A percentile compares a stretch with the other conserved stretches of the same genome.
phyloP scores from a whole-genome alignment of 441 rosid species.

The Syzygium syzygioides region DNA sequence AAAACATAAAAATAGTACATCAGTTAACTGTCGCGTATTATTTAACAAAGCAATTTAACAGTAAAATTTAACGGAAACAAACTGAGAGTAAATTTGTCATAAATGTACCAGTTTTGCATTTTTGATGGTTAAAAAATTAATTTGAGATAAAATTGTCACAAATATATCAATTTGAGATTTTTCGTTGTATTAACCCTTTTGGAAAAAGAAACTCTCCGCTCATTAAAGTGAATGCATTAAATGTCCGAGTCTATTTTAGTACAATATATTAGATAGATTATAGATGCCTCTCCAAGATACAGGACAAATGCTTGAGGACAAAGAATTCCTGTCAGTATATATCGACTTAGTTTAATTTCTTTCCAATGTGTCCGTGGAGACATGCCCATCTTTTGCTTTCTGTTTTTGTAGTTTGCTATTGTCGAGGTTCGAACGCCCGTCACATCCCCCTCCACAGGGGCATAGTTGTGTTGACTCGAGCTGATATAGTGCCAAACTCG shows the following conservation, averaged over 20 bases:
- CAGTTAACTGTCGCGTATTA: no score
- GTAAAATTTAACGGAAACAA: no score
- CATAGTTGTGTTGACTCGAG: neutral
- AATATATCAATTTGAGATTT: accelerated
- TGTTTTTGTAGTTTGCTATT: neutral
- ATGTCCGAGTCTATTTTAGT: neutral
- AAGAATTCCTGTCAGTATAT: neutral
- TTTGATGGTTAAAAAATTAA: no score
- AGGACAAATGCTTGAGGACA: neutral
- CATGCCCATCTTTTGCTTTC: neutral
- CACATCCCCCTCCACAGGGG: neutral
- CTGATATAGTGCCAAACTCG: neutral
- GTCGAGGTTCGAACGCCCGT: neutral
- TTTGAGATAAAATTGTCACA: accelerated
- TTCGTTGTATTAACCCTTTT: no score
- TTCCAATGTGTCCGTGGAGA: neutral
- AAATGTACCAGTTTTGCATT: accelerated
- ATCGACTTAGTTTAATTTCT: neutral
- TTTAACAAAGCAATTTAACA: no score
- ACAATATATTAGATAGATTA: neutral
- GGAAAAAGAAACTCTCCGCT: neutral
- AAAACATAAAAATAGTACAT: no score
- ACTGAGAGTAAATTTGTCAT: no score
- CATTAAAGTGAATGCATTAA: neutral
- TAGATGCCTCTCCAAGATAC: neutral